Percentiles rank a stretch among this genome's conserved stretches.
These are phyloP conservation scores for Lachnellula subtilissima DNA, from an alignment of 2,329 filamentous ascomycete species.

Conservation along the genomic window DNA sequence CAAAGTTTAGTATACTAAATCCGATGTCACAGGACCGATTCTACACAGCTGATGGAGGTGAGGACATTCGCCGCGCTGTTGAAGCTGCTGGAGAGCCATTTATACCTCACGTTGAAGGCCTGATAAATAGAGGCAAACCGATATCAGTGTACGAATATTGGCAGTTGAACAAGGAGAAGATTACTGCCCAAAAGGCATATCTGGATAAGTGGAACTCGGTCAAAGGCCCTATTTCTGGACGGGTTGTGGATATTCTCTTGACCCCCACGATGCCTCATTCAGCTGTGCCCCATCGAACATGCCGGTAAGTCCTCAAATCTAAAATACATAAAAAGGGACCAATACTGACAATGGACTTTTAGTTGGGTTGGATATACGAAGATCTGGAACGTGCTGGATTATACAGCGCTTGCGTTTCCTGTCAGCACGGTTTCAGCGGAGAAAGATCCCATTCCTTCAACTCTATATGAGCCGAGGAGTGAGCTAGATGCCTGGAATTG, in stretches of 20 bases:
- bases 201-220: conserved; percentile 29
- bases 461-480: conserved; percentile 43
- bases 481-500: conserved; percentile 51
- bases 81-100: conserved; percentile 19
- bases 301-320: neutral
- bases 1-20: neutral
- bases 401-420: conserved; percentile 51
- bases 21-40: conserved; percentile 34
- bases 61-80: conserved; percentile 9
- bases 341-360: conserved; percentile 14
- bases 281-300: conserved; percentile 40
- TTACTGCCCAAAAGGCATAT: conserved; percentile 27
- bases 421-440: conserved; percentile 41
- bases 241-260: conserved; percentile 27
- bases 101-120: conserved; percentile 52
- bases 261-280: conserved; percentile 52
- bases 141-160: conserved; percentile 11
- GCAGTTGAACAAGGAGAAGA: conserved; percentile 15
- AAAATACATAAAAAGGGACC: neutral
- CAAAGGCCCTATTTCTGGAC: conserved; percentile 19
- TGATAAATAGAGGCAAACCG: conserved; percentile 43
- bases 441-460: conserved; percentile 31
- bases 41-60: conserved; percentile 19
- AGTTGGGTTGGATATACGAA: conserved; percentile 53
- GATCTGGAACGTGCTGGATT: conserved; percentile 58